Percentiles rank a stretch among this genome's conserved stretches.
phyloP scores from a whole-genome alignment of 441 rosid genomes.

The Hypseocharis bilobata region DNA sequence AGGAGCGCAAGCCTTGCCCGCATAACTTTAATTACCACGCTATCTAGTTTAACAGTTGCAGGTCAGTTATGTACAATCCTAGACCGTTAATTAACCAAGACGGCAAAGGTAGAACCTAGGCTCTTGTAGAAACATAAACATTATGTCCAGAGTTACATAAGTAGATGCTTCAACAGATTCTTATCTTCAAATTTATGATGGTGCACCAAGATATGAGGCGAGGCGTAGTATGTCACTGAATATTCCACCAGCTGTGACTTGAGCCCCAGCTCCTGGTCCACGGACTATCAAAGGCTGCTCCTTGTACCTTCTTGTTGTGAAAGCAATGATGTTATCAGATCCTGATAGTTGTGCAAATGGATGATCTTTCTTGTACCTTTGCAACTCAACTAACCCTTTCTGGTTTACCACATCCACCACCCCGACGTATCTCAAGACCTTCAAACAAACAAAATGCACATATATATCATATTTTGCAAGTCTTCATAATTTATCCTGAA shows the following conservation, averaged over 20 bases:
- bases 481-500: no score
- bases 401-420: constrained; percentile 57
- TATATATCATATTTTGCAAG: background rate
- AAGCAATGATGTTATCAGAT: constrained; percentile 87
- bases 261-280: constrained; percentile 98
- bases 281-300: constrained; percentile 85
- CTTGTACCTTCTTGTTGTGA: constrained; percentile 80
- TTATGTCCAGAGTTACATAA: background rate
- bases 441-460: background rate
- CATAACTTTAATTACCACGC: no score
- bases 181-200: constrained; percentile 35
- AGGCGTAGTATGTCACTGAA: constrained; percentile 82
- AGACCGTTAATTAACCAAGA: no score
- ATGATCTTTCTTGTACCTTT: constrained; percentile 68
- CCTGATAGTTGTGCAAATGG: constrained; percentile 93
- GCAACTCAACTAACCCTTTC: constrained; percentile 69
- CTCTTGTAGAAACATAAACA: background rate
- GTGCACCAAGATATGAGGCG: constrained; percentile 91
- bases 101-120: no score
- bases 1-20: no score
- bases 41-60: no score
- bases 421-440: constrained; percentile 91
- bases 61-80: no score
- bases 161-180: background rate
- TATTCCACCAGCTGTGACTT: constrained; percentile 95